Evolutionary conservation across 169 alveolate genomes (phyloP).

Genomic region (Plasmodium billcollinsi): DNA sequence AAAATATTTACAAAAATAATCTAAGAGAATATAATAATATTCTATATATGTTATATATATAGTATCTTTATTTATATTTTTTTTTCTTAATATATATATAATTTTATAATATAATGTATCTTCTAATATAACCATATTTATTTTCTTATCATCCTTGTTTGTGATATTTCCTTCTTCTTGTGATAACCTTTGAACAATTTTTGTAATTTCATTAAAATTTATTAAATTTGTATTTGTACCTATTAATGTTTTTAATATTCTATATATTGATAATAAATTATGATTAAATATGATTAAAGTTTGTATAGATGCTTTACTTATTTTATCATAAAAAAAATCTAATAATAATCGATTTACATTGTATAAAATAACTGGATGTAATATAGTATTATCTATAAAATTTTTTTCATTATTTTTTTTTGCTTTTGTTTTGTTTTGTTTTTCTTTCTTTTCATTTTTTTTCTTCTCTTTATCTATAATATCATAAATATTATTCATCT

Average conservation of each 20-base stretch:
- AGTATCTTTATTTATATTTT: conserved; percentile 5
- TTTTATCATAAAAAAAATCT: conserved; percentile 36
- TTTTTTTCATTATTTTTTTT: not conserved
- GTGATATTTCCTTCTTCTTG: not conserved
- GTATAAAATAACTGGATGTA: conserved; percentile 35
- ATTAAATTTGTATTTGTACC: conserved; percentile 42
- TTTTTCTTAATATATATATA: conserved; percentile 16
- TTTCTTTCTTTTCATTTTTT: not conserved
- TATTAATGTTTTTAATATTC: conserved; percentile 43
- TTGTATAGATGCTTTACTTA: conserved; percentile 15
- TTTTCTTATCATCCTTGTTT: not conserved
- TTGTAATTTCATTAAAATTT: conserved; percentile 14
- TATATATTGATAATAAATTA: conserved; percentile 40
- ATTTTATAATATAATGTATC: conserved; percentile 41
- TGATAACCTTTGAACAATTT: conserved; percentile 7
- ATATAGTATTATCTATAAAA: not conserved
- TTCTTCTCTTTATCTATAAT: not conserved
- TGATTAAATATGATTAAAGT: conserved; percentile 37
- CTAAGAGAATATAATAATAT: conserved; percentile 52
- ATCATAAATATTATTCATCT: not conserved
- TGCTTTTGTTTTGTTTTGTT: not conserved
- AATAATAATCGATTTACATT: conserved; percentile 30
- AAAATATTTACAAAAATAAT: conserved; percentile 38
- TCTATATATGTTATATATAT: conserved; percentile 54
- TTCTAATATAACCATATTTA: conserved; percentile 2